Evolutionary conservation across 257 asterid genomes (phyloP).

Genomic region (Nicotiana obtusifolia): DNA sequence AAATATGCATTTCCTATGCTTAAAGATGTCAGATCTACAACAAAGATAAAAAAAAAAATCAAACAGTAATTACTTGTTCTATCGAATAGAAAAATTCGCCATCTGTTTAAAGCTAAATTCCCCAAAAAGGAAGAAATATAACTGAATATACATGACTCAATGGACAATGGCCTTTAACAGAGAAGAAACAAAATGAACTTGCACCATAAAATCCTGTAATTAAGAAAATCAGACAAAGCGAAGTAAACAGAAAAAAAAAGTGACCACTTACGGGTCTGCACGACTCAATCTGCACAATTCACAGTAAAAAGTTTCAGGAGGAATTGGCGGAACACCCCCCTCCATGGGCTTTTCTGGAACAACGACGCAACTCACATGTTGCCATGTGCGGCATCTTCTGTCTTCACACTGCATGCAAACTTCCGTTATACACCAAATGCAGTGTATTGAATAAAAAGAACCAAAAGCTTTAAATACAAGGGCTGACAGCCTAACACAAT

Average conservation of each 20-base stretch:
- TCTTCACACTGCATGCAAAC: conserved; percentile 80
- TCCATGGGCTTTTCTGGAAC: conserved; percentile 78
- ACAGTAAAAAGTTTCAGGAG: conserved; percentile 78
- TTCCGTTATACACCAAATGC: conserved; percentile 5
- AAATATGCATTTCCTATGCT: background rate
- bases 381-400: conserved; percentile 77
- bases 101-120: background rate
- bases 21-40: background rate
- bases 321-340: conserved; percentile 42
- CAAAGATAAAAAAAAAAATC: background rate
- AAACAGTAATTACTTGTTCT: background rate
- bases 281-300: conserved; percentile 80
- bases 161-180: background rate
- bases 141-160: background rate
- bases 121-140: background rate
- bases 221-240: conserved; percentile 1
- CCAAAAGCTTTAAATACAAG: background rate
- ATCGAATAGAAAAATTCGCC: background rate
- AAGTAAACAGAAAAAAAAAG: conserved; percentile 3
- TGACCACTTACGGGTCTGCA: conserved; percentile 92
- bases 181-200: background rate
- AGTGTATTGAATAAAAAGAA: background rate
- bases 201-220: background rate
- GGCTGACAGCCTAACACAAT: background rate
- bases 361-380: conserved; percentile 79